These are phyloP conservation scores for Quercus berberidifolia DNA, from an alignment of 306 rosid genomes.

Conservation along the genomic window DNA sequence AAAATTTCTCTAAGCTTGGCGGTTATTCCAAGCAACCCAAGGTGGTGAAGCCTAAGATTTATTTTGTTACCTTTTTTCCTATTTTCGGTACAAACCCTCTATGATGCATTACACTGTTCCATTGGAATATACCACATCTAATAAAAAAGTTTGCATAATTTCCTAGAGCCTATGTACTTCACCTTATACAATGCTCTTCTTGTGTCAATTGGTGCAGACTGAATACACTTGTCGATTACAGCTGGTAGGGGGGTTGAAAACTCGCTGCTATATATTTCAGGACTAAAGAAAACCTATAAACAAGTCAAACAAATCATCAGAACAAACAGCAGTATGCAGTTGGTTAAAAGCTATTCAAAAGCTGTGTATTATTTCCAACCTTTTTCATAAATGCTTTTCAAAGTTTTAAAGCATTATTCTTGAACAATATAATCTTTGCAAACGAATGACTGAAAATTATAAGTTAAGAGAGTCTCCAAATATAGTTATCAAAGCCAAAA, in stretches of 20 bases:
- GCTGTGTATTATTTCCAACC: background rate
- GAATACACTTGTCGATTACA: slow-evolving; percentile 95
- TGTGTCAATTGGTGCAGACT: slow-evolving; percentile 97
- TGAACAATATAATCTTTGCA: background rate
- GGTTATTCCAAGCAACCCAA: too few species aligned
- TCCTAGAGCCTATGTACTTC: slow-evolving; percentile 11
- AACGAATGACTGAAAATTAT: background rate
- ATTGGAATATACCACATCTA: background rate
- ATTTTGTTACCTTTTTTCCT: too few species aligned
- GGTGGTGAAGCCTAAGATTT: too few species aligned
- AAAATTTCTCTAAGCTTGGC: too few species aligned
- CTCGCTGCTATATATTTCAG: slow-evolving; percentile 88
- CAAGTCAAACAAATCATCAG: slow-evolving; percentile 1
- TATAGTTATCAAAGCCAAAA: slow-evolving; percentile 6
- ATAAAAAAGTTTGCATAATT: slow-evolving; percentile 3
- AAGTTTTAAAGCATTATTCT: background rate
- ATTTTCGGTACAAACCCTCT: too few species aligned
- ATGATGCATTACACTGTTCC: background rate
- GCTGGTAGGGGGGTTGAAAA: slow-evolving; percentile 81
- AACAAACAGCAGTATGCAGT: slow-evolving; percentile 3
- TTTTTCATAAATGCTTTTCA: background rate
- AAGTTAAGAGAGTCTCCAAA: slow-evolving; percentile 1
- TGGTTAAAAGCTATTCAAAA: background rate
- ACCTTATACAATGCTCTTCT: slow-evolving; percentile 97
- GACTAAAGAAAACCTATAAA: slow-evolving; percentile 87